Percentiles rank a stretch among this genome's conserved stretches.
These are phyloP conservation scores for Luvunga scandens DNA, from an alignment of 345 rosid genomes.

Conservation along the genomic window DNA sequence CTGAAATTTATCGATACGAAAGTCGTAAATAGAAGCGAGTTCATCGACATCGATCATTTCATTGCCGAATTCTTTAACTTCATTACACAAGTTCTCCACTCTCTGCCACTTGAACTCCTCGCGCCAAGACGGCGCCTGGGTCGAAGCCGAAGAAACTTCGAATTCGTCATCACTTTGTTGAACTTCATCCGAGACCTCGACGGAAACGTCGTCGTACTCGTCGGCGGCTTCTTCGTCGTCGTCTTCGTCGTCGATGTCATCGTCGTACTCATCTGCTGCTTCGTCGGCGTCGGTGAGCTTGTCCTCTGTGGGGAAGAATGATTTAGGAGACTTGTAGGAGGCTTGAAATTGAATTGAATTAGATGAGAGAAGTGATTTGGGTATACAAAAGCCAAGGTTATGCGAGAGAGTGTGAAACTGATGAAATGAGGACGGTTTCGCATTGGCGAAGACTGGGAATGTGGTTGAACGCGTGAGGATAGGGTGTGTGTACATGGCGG, in stretches of 20 bases:
- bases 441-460: slow-evolving; percentile 9
- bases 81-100: slow-evolving; percentile 68
- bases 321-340: slow-evolving; percentile 41
- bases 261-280: slow-evolving; percentile 47
- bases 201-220: slow-evolving; percentile 55
- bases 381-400: slow-evolving; percentile 24
- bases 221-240: slow-evolving; percentile 57
- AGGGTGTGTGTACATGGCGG: slow-evolving; percentile 60
- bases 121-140: slow-evolving; percentile 24
- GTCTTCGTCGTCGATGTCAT: slow-evolving; percentile 39
- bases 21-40: slow-evolving; percentile 75
- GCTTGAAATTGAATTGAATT: slow-evolving; percentile 18
- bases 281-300: slow-evolving; percentile 64
- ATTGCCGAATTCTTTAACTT: slow-evolving; percentile 63
- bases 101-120: slow-evolving; percentile 61
- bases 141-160: slow-evolving; percentile 34
- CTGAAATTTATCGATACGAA: slow-evolving; percentile 94
- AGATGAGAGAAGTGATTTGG: slow-evolving; percentile 27
- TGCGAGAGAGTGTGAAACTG: slow-evolving; percentile 20
- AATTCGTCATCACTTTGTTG: slow-evolving; percentile 50
- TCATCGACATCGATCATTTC: slow-evolving; percentile 76
- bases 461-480: slow-evolving; percentile 36
- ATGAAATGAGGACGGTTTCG: slow-evolving; percentile 26
- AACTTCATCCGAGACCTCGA: slow-evolving; percentile 35
- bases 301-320: slow-evolving; percentile 46